These are phyloP conservation scores for Colletotrichum chrysophilum DNA, from an alignment of 2,329 filamentous ascomycete species.

Conservation along the genomic window DNA sequence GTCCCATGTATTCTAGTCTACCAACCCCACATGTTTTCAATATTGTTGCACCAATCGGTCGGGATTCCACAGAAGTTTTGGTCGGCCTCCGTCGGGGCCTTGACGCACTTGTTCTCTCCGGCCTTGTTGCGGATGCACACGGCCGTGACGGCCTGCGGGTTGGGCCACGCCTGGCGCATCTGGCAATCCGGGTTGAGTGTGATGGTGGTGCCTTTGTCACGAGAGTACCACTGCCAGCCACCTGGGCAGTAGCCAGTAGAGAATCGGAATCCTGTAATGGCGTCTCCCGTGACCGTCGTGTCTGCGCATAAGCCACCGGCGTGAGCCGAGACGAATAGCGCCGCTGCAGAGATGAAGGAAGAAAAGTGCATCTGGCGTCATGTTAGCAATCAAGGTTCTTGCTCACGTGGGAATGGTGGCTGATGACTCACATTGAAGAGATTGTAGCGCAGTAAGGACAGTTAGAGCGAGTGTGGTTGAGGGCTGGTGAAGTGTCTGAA, in stretches of 20 bases:
- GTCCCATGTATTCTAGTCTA: background rate
- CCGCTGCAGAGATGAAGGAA: background rate
- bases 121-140: background rate
- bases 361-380: background rate
- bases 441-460: background rate
- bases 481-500: background rate
- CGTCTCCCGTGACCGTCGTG: background rate
- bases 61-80: background rate
- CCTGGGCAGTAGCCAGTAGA: background rate
- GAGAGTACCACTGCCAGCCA: background rate
- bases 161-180: background rate
- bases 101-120: background rate
- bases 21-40: background rate
- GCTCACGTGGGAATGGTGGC: background rate
- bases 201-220: background rate
- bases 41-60: background rate
- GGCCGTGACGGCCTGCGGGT: background rate
- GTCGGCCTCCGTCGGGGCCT: background rate
- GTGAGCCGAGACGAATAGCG: background rate
- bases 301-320: background rate
- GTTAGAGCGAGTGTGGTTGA: background rate
- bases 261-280: background rate
- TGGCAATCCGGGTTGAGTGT: background rate
- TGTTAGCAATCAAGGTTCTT: background rate
- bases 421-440: background rate